Evolutionary conservation across 2,329 filamentous ascomycete genomes (phyloP), one percentile per base, ranked within the genome.

Genomic region (Monilinia fructigena): DNA sequence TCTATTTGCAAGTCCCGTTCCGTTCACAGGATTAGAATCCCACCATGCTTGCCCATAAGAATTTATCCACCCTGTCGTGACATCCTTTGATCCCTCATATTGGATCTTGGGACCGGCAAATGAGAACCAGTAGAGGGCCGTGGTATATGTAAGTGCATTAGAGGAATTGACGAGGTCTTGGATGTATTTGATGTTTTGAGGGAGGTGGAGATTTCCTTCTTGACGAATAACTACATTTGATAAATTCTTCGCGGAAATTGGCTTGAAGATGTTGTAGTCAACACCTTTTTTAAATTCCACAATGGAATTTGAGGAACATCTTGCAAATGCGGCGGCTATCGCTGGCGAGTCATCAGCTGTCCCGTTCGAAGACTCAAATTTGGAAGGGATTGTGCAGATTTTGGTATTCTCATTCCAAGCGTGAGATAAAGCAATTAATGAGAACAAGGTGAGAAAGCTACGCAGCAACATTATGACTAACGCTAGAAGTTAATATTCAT

Each of bases 21-120:
- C 75, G 45, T 78, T 78, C 8, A 72, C 68, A 2, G 76, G 75
- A 68, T 80, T 81, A 8, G 76, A 74, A 63, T 81, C 79, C 79
- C 79, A 81, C 80, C 80, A 81, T 1, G 74, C 74, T 69, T 81
- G 79, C 31, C 80, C 80, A 61, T 81, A 79, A 2, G 78, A 80
- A 65, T 80, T 76, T 68, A 81, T 80, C 79, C 79, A 81, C 63
- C 80, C 79, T n/a, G 74, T 72, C 45, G 74, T 74, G 50, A 78
- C 72, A 66, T 79, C 75, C 8, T 71, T 66, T 1, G 77, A 76
- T 6, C 78, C 78, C 10, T 74, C 71, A 62, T 72, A 78, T 55
- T 76, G 68, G 38, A 79, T 73, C 18, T 71, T 70, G 6, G 72
- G 69, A 20, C 78, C 78, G 54, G 74, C 66, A 20, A 81, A 73